Evolutionary conservation across 371 early-diverging fungal species (phyloP).

Genomic region (Funneliformis caledonium): DNA sequence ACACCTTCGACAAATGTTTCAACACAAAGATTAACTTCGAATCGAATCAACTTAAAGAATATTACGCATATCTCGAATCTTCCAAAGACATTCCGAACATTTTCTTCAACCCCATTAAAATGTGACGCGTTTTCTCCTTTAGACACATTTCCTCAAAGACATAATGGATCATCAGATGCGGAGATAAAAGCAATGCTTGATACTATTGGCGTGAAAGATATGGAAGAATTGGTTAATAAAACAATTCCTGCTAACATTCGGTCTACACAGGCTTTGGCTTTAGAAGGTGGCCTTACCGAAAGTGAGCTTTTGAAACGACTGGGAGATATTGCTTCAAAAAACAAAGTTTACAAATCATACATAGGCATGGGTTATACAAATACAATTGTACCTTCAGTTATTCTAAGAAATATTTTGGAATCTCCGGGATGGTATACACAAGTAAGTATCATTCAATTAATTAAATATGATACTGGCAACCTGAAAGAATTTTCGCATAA

Average conservation of each 20-base stretch:
- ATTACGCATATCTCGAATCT: background rate
- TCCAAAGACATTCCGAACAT: background rate
- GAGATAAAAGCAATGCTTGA: constrained; percentile 84
- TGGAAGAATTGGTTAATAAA: constrained; percentile 82
- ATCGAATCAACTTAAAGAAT: background rate
- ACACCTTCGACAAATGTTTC: background rate
- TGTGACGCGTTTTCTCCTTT: constrained; percentile 59
- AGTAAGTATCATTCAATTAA: constrained; percentile 46
- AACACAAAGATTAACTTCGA: background rate
- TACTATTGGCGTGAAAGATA: constrained; percentile 70
- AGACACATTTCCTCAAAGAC: constrained; percentile 83
- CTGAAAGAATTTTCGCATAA: background rate
- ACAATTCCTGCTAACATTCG: constrained; percentile 87
- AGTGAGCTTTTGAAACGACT: constrained; percentile 81
- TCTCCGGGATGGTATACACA: constrained; percentile 98
- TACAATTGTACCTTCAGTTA: constrained; percentile 90
- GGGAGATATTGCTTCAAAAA: constrained; percentile 82
- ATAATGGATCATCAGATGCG: constrained; percentile 80
- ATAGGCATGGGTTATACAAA: constrained; percentile 96
- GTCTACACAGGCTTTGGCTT: constrained; percentile 66
- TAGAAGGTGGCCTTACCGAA: constrained; percentile 76
- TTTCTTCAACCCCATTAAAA: constrained; percentile 26
- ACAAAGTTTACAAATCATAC: constrained; percentile 88
- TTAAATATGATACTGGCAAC: background rate
- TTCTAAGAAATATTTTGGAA: constrained; percentile 94